Conservation (phyloP, 352 stramenopile genomes). For the Phytophthora palmivora region DNA sequence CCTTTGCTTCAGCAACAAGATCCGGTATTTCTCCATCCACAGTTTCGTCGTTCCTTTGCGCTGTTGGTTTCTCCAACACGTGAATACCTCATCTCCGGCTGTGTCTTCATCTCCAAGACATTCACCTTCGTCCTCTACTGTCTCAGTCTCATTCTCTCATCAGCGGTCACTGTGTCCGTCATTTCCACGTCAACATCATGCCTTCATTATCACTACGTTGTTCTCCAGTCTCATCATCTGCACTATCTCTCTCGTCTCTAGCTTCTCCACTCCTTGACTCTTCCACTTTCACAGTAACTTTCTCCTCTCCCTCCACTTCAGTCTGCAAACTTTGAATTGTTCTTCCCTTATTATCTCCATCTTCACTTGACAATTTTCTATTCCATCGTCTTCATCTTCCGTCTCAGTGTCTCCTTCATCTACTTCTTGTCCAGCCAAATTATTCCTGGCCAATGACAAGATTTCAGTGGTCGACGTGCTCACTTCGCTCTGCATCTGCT, state of each 20-base stretch:
- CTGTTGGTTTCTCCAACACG: not conserved
- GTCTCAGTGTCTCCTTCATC: not conserved
- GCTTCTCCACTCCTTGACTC: not conserved
- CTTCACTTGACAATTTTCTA: not conserved
- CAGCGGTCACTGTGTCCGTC: not conserved
- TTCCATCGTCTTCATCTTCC: not conserved
- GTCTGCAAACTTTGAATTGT: too few relatives aligned
- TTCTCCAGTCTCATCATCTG: not conserved
- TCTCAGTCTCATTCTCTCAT: too few relatives aligned
- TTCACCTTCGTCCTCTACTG: not conserved
- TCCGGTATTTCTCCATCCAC: not conserved
- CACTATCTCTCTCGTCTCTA: not conserved
- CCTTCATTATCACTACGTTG: not conserved
- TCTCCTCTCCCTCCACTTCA: not conserved
- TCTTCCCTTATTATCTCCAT: not conserved
- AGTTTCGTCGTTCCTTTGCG: not conserved
- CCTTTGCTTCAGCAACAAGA: not conserved
- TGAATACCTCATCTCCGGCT: not conserved
- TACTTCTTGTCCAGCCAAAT: not conserved
- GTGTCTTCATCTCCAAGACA: not conserved
- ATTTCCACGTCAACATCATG: not conserved
- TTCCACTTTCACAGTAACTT: not conserved
- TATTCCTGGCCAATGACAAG: slow-evolving; percentile 14
- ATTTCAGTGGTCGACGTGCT: slow-evolving; percentile 16
- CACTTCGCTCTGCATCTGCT: slow-evolving; percentile 22